phyloP scores from a whole-genome alignment of 1,284 basidiomycete species.

The Puccinia coronata region DNA sequence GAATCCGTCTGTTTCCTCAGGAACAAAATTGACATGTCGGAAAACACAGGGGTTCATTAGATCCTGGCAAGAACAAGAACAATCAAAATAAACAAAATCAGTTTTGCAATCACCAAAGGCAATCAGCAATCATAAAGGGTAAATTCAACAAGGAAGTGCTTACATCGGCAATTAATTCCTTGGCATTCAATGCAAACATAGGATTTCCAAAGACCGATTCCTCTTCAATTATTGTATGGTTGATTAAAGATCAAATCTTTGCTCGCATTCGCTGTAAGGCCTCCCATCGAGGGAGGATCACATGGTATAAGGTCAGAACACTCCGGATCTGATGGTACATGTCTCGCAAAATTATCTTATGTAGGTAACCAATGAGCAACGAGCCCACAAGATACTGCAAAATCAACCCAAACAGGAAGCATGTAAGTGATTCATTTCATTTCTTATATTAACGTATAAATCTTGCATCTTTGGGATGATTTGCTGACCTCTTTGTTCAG shows the following conservation, averaged over 20 bases:
- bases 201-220: background rate
- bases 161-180: background rate
- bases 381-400: background rate
- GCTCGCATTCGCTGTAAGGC: background rate
- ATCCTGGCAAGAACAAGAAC: background rate
- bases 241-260: background rate
- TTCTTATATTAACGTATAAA: background rate
- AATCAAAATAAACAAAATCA: too few relatives aligned
- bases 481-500: background rate
- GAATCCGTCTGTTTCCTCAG: background rate
- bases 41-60: background rate
- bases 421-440: background rate
- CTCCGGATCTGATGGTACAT: background rate
- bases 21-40: background rate
- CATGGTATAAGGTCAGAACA: background rate
- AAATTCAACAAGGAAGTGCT: background rate
- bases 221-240: background rate
- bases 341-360: background rate
- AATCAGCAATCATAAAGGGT: background rate
- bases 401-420: too few relatives aligned
- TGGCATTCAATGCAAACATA: slow-evolving; percentile 11
- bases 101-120: too few relatives aligned
- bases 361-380: background rate
- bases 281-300: background rate
- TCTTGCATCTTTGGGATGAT: background rate